Base-by-base conservation (phyloP, 2,329 filamentous ascomycete species). In the Colletotrichum liaoningense region DNA sequence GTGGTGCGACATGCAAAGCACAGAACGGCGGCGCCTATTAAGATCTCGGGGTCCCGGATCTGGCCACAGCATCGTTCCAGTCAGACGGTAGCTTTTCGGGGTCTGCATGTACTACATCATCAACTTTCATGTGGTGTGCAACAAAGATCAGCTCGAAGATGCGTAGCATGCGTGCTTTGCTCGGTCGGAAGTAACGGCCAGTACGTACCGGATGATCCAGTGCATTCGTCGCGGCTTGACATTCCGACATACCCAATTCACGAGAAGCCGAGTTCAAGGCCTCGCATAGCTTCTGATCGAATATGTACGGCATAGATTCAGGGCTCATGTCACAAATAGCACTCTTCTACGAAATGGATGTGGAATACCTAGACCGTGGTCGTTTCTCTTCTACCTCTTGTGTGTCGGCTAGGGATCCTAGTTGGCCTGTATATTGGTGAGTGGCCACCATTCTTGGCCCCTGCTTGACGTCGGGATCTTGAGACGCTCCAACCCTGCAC, bases 61-160 rank as follows among this genome's bases (percentile, higher is more conserved):
- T 69, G 56, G 28, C 35, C 71, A 62, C 67, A 33, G 62, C 62
- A 73, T 73, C 49, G 71, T 73, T 71, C 71, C 67, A 66, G 56
- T 66, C 60, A 54, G 49, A 64, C 63, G 71, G 67, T 65, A 70
- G 55, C 28, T n/a, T 65, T 38, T 16, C 49, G 9, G 22, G 71
- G 63, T 71, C 49, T 71, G 54, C 67, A 65, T 33, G 62, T 38
- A 4, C 35, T 52, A 19, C 60, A 14, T 65, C 33, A 8, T 9
- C n/a, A 28, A 19, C 38, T 49, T 42, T 12, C 24, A 30, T 57
- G 24, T 46, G 33, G 52, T 19, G 33, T 22, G 11, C 16, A 28
- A 56, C 8, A 4, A 16, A 28, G n/a, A 19, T 56, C 4, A 56
- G 54, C 54, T 56, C 24, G 54, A 56, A 56, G 26, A 28, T 16